Evolutionary conservation across 2,329 filamentous ascomycete genomes (phyloP), one percentile per base, ranked within the genome.

Genomic region (Chrysosporium keratinophilum): DNA sequence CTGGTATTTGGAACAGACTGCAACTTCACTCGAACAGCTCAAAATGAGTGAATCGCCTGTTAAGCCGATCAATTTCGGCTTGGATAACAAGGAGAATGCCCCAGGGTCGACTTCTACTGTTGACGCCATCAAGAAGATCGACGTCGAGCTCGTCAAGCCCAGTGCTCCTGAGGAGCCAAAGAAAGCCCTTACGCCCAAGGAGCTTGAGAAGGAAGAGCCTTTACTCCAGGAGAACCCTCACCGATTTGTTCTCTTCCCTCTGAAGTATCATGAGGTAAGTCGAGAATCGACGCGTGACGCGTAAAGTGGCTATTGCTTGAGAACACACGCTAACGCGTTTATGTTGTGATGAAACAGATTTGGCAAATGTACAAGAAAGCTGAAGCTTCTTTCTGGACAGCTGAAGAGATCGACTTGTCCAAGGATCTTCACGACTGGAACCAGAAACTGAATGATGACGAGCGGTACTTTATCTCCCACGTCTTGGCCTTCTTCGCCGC

Each of bases 301-400:
- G 84, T 88, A 78, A 78, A 85, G 78, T 84, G 78, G 64, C 63
- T n/a, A n/a, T 64, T 58, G 56, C 23, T 15, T 15, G 2, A 1
- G 31, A 23, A 17, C 37, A 20, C 35, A 40, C 12, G 64, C 73
- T 78, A 68, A 79, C 68, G 54, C 54, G 58, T 54, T 58, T 12
- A 17, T 52, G 50, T 58, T 56, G 48, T 19, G 42, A 52, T 51
- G 57, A 60, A 28, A 69, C 64, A 96, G 90, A 94, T 96, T 73
- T 98, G 93, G 93, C 91, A 97, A 74, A 97, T 97, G 91, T 98
- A 98, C 83, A 98, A 98, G 83, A 97, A 97, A 78, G 90, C 90
- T 62, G 91, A 98, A 74, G 93, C 93, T 51, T 97, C 93, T 42
- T 98, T 98, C 84, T 98, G 93, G 93, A 98, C 93, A 41, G 93